Evolutionary conservation across 345 rosid species (phyloP).

Genomic region (Arabidopsis arenosa): DNA sequence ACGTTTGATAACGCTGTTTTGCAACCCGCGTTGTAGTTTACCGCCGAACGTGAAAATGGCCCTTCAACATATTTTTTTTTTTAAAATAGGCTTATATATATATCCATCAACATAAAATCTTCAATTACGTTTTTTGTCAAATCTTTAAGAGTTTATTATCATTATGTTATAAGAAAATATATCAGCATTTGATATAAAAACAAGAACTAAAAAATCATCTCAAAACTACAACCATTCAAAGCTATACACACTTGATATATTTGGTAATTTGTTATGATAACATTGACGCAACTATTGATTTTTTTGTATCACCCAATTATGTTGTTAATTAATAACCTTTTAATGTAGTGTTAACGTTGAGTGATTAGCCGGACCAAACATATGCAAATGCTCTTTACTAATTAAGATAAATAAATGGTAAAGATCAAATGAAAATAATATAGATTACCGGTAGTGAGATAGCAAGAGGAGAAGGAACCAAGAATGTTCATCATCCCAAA

Average conservation of each 20-base stretch:
- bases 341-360: background rate
- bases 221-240: background rate
- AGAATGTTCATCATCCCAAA: conserved; percentile 85
- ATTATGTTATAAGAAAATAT: background rate
- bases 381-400: background rate
- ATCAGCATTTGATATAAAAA: background rate
- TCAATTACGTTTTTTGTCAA: background rate
- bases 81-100: too few relatives aligned
- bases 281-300: background rate
- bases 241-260: background rate
- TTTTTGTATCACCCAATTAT: background rate
- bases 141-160: background rate
- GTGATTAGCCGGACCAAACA: background rate
- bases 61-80: conserved; percentile 46
- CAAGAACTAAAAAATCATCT: background rate
- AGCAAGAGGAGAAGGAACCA: conserved; percentile 90
- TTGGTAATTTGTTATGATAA: too few relatives aligned
- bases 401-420: background rate
- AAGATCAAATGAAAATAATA: background rate
- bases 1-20: conserved; percentile 88
- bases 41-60: conserved; percentile 88
- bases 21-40: conserved; percentile 94
- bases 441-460: conserved; percentile 73
- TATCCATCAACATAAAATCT: background rate
- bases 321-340: background rate